phyloP scores from a whole-genome alignment of 83 land plant genomes.

The Picea engelmannii region DNA sequence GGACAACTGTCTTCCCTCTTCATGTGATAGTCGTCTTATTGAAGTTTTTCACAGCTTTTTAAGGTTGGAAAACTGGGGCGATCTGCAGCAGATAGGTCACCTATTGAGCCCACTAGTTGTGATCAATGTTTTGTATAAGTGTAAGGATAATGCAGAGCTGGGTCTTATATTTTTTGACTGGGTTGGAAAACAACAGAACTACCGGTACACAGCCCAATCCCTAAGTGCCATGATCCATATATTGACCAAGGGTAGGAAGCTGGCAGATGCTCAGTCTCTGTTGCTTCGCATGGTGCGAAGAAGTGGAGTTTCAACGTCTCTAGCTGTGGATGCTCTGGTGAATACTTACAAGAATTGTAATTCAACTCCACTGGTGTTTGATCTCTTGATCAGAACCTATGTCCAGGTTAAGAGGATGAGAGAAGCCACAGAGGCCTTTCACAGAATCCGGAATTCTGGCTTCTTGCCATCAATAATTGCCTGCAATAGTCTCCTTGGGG shows the following conservation, averaged over 20 bases:
- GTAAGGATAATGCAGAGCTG: slow-evolving; percentile 22
- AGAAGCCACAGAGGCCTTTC: slow-evolving; percentile 60
- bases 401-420: slow-evolving; percentile 62
- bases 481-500: slow-evolving; percentile 63
- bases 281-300: slow-evolving; percentile 61
- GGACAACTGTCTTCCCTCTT: neutral
- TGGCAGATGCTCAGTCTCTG: slow-evolving; percentile 55
- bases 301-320: slow-evolving; percentile 45
- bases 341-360: slow-evolving; percentile 19
- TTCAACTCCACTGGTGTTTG: slow-evolving; percentile 36
- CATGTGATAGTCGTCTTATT: neutral
- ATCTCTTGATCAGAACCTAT: slow-evolving; percentile 64
- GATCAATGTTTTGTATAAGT: slow-evolving; percentile 33
- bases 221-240: slow-evolving; percentile 50
- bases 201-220: slow-evolving; percentile 39
- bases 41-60: neutral
- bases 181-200: slow-evolving; percentile 7
- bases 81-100: slow-evolving; percentile 7
- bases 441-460: slow-evolving; percentile 32
- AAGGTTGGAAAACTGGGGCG: neutral
- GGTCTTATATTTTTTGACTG: slow-evolving; percentile 23
- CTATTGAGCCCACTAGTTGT: slow-evolving; percentile 18
- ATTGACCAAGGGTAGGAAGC: slow-evolving; percentile 27
- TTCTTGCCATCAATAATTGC: slow-evolving; percentile 48
- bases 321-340: slow-evolving; percentile 39